Conservation (phyloP, 768 basidiomycete species). For the Botryobasidium botryosum region DNA sequence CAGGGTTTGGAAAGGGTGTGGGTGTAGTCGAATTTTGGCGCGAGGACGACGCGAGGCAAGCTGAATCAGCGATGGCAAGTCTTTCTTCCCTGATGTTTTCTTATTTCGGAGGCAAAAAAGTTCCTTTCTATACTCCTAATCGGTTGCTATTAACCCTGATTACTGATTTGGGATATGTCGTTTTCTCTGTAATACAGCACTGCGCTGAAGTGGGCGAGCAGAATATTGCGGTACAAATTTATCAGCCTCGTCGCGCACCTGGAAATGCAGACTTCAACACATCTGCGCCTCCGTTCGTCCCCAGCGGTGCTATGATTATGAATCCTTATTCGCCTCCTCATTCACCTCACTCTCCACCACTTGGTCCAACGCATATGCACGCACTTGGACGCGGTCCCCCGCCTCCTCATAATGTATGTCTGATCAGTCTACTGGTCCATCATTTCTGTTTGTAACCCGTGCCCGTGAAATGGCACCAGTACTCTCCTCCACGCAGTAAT, state of each 20-base stretch:
- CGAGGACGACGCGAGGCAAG: conserved; percentile 64
- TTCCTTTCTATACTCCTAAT: too few species aligned
- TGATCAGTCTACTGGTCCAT: background rate
- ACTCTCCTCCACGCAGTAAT: background rate
- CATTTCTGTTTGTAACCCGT: background rate
- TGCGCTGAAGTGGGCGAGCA: conserved; percentile 69
- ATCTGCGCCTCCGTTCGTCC: conserved; percentile 60
- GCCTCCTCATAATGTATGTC: conserved; percentile 1
- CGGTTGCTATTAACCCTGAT: too few species aligned
- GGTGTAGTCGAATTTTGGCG: conserved; percentile 76
- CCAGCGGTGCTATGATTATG: conserved; percentile 34
- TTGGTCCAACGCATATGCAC: too few species aligned
- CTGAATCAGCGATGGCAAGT: conserved; percentile 48
- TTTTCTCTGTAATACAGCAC: too few species aligned
- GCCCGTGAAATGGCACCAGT: background rate
- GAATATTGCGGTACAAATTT: conserved; percentile 70
- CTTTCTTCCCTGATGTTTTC: too few species aligned
- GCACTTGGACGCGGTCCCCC: too few species aligned
- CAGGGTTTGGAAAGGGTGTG: conserved; percentile 59
- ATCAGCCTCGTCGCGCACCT: conserved; percentile 44
- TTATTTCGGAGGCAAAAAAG: too few species aligned
- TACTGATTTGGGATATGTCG: too few species aligned
- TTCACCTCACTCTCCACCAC: too few species aligned
- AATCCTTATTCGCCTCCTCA: conserved; percentile 8
- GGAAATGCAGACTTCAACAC: conserved; percentile 52